Evolutionary conservation across 192 early-diverging fungal genomes (phyloP).

Genomic region (Podila epigama): DNA sequence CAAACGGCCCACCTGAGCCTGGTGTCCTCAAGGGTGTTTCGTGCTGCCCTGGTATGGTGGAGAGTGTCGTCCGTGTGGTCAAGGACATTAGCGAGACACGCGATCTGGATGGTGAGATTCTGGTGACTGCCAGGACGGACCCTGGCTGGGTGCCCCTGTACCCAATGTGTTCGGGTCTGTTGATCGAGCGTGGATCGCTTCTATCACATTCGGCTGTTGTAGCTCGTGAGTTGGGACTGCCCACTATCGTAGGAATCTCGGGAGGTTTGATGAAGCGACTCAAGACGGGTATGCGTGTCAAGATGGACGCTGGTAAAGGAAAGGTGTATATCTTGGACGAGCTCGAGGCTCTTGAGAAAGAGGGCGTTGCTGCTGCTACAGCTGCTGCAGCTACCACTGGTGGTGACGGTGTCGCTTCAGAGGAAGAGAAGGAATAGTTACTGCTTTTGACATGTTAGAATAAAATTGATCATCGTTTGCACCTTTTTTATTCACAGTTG

Average conservation of each 20-base stretch:
- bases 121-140: slow-evolving; percentile 49
- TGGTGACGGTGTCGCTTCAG: not conserved
- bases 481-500: too few species aligned
- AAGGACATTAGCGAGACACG: slow-evolving; percentile 42
- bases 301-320: slow-evolving; percentile 49
- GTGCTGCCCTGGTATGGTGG: slow-evolving; percentile 47
- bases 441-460: too few species aligned
- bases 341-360: slow-evolving; percentile 45
- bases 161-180: slow-evolving; percentile 48
- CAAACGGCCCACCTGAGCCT: slow-evolving; percentile 42
- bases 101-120: slow-evolving; percentile 40
- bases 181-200: slow-evolving; percentile 51
- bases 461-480: too few species aligned
- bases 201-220: slow-evolving; percentile 53
- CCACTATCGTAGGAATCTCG: slow-evolving; percentile 54
- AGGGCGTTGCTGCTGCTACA: not conserved
- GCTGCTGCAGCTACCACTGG: not conserved
- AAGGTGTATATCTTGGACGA: slow-evolving; percentile 46
- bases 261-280: slow-evolving; percentile 47
- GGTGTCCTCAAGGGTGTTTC: slow-evolving; percentile 46
- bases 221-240: slow-evolving; percentile 52
- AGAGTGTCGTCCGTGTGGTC: slow-evolving; percentile 44
- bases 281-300: slow-evolving; percentile 47
- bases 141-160: slow-evolving; percentile 54
- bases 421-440: not conserved